Evolutionary conservation across 176 grass and related monocot genomes (phyloP).

Genomic region (Alopecurus myosuroides): DNA sequence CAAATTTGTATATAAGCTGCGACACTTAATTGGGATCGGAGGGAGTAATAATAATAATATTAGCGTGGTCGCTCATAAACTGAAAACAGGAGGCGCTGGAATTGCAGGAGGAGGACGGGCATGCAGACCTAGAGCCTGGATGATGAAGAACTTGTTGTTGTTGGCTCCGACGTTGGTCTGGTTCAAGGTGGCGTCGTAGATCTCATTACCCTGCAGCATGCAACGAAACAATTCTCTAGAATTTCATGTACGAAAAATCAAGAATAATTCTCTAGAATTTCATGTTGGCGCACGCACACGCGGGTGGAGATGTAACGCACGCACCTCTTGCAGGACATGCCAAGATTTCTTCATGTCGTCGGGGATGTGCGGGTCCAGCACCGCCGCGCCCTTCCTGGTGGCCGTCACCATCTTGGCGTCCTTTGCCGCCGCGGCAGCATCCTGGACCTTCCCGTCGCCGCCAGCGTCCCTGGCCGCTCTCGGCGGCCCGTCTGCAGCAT

Average conservation of each 20-base stretch:
- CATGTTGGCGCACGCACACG: background rate
- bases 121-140: conserved; percentile 88
- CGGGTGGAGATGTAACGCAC: background rate
- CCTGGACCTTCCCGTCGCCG: conserved; percentile 24
- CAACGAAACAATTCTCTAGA: no score
- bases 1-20: no score
- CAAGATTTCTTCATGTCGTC: conserved; percentile 58
- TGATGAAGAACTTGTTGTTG: conserved; percentile 91
- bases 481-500: conserved; percentile 14
- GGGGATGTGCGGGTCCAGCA: conserved; percentile 66
- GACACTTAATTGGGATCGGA: no score
- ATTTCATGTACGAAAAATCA: no score
- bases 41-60: no score
- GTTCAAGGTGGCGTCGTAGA: conserved; percentile 87
- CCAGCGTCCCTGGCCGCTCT: background rate
- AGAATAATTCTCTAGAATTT: background rate
- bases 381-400: conserved; percentile 70
- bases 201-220: conserved; percentile 56
- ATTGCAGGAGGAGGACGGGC: background rate
- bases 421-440: background rate
- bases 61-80: background rate
- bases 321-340: conserved; percentile 74
- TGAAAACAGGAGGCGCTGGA: background rate
- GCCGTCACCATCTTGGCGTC: conserved; percentile 59
- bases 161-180: conserved; percentile 83